Evolutionary conservation across 139 green algal species (phyloP).

Genomic region (Volvox reticuliferus): DNA sequence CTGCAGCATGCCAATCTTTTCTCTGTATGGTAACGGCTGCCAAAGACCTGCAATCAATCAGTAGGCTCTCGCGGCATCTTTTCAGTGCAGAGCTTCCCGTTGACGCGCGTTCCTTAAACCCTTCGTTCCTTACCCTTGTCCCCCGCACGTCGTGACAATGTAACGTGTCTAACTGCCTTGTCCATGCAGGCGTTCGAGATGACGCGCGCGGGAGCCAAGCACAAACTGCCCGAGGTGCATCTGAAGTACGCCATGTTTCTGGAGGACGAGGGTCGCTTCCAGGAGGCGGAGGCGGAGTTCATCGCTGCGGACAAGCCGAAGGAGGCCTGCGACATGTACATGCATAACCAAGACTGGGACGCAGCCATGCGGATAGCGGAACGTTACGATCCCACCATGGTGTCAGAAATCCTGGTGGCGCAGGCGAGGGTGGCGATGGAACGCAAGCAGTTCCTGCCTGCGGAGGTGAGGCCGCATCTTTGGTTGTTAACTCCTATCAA

Average conservation of each 20-base stretch:
- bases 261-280: conserved; percentile 86
- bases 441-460: conserved; percentile 51
- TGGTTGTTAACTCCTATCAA: no score
- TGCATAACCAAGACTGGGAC: conserved; percentile 84
- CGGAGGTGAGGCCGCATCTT: neutral
- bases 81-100: no score
- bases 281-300: conserved; percentile 80
- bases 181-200: conserved; percentile 76
- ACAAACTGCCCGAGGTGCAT: conserved; percentile 83
- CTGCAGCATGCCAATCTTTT: no score
- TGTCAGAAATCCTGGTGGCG: conserved; percentile 73
- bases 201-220: conserved; percentile 58
- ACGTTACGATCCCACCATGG: conserved; percentile 69
- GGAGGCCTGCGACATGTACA: conserved; percentile 88
- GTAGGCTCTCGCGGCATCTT: no score
- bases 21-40: no score
- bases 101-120: no score
- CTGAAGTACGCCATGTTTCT: conserved; percentile 89
- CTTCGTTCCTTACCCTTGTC: no score
- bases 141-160: no score
- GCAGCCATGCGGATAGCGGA: conserved; percentile 81
- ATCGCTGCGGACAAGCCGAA: conserved; percentile 75
- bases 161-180: no score
- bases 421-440: conserved; percentile 58
- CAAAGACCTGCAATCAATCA: no score